Evolutionary conservation across 2,329 filamentous ascomycete species (phyloP).

Genomic region (Diaporthe amygdali): DNA sequence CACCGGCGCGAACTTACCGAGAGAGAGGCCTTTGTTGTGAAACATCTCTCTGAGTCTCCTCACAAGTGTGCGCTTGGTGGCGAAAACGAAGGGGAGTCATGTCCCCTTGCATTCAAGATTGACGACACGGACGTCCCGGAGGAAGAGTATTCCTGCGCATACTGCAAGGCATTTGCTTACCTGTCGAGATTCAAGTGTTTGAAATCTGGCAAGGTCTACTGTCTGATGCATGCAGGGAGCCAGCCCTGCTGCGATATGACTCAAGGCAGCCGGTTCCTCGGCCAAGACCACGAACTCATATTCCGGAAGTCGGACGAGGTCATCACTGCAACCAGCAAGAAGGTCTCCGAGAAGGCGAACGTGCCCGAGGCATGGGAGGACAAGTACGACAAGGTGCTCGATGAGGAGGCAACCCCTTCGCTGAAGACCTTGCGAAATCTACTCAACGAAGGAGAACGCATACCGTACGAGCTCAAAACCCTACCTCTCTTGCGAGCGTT

Average conservation of each 20-base stretch:
- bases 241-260: conserved; percentile 79
- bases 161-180: conserved; percentile 92
- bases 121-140: conserved; percentile 81
- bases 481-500: conserved; percentile 83
- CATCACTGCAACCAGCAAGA: conserved; percentile 71
- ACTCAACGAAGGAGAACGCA: conserved; percentile 92
- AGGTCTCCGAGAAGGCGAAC: conserved; percentile 83
- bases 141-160: conserved; percentile 89
- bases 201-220: conserved; percentile 80
- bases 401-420: conserved; percentile 82
- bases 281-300: conserved; percentile 74
- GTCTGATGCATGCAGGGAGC: conserved; percentile 79
- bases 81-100: conserved; percentile 52
- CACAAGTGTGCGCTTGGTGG: conserved; percentile 61
- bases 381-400: conserved; percentile 84
- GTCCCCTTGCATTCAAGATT: conserved; percentile 66
- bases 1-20: conserved; percentile 73
- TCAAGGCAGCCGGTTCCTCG: conserved; percentile 70
- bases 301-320: conserved; percentile 79
- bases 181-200: conserved; percentile 88
- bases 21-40: conserved; percentile 70
- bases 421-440: conserved; percentile 85
- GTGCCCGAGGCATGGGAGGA: conserved; percentile 89
- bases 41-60: conserved; percentile 60
- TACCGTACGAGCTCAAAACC: conserved; percentile 86